These are phyloP conservation scores for Exophiala calicioides DNA, from an alignment of 2,329 filamentous ascomycete genomes.

Conservation along the genomic window DNA sequence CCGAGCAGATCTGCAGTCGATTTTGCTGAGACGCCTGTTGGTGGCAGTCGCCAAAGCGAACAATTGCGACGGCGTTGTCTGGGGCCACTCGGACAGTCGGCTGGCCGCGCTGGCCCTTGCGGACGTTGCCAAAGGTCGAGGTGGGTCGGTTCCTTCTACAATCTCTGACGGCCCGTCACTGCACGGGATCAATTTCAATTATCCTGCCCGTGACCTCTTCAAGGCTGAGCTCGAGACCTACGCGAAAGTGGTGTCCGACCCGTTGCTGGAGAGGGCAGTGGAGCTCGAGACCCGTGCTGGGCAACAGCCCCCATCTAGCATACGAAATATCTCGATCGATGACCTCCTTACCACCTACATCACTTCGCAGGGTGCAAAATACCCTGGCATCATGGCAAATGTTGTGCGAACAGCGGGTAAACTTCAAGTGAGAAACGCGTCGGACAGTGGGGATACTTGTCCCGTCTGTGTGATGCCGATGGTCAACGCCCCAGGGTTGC, in stretches of 20 bases:
- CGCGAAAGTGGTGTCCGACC: constrained; percentile 45
- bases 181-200: constrained; percentile 65
- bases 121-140: constrained; percentile 88
- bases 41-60: constrained; percentile 62
- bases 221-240: constrained; percentile 76
- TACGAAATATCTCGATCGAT: constrained; percentile 81
- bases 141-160: constrained; percentile 78
- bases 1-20: constrained; percentile 68
- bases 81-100: constrained; percentile 83
- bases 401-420: constrained; percentile 91
- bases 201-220: constrained; percentile 81
- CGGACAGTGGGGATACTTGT: constrained; percentile 66
- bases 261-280: constrained; percentile 21
- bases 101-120: constrained; percentile 83
- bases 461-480: constrained; percentile 47
- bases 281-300: neutral
- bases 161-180: constrained; percentile 71
- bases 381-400: constrained; percentile 90
- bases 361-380: constrained; percentile 77
- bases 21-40: constrained; percentile 72
- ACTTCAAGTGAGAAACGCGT: constrained; percentile 50
- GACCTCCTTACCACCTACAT: constrained; percentile 90
- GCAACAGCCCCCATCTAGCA: constrained; percentile 40
- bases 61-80: constrained; percentile 69
- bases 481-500: neutral